phyloP scores from a whole-genome alignment of 495 filamentous ascomycete genomes.

The Niebla homalea region DNA sequence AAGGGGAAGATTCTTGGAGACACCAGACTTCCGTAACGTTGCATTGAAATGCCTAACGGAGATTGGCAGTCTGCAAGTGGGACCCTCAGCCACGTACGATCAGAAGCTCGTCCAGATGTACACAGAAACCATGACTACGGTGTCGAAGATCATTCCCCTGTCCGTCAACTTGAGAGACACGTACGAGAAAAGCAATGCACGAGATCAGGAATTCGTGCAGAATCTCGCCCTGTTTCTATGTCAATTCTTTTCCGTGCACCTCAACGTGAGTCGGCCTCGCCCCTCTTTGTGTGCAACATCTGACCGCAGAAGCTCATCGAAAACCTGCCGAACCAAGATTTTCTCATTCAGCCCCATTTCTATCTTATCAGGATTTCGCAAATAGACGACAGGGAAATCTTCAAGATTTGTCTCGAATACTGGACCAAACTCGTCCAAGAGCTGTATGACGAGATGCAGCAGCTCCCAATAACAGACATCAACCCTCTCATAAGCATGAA shows the following conservation, averaged over 20 bases:
- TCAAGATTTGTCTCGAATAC: slow-evolving; percentile 98
- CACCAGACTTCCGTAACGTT: slow-evolving; percentile 88
- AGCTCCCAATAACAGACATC: slow-evolving; percentile 77
- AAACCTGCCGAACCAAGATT: slow-evolving; percentile 87
- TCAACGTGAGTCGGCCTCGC: slow-evolving; percentile 48
- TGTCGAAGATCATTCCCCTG: slow-evolving; percentile 81
- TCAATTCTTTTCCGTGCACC: slow-evolving; percentile 87
- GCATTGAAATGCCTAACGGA: slow-evolving; percentile 95
- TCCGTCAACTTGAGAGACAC: slow-evolving; percentile 78
- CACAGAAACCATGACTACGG: slow-evolving; percentile 79
- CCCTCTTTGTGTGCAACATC: neutral
- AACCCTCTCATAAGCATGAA: slow-evolving; percentile 76
- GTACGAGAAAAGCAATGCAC: slow-evolving; percentile 77
- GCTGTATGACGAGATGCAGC: slow-evolving; percentile 97
- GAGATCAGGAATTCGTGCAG: slow-evolving; percentile 95
- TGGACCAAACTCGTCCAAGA: slow-evolving; percentile 99
- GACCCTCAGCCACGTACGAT: slow-evolving; percentile 67
- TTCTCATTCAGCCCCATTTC: slow-evolving; percentile 87
- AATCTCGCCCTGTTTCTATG: slow-evolving; percentile 91
- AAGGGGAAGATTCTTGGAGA: slow-evolving; percentile 74
- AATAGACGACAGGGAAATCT: slow-evolving; percentile 96
- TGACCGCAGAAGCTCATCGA: slow-evolving; percentile 61
- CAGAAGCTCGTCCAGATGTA: slow-evolving; percentile 96
- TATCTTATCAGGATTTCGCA: slow-evolving; percentile 97
- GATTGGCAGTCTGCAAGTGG: slow-evolving; percentile 80